Evolutionary conservation across 352 stramenopile species (phyloP).

Genomic region (Pythium vanterpoolii): DNA sequence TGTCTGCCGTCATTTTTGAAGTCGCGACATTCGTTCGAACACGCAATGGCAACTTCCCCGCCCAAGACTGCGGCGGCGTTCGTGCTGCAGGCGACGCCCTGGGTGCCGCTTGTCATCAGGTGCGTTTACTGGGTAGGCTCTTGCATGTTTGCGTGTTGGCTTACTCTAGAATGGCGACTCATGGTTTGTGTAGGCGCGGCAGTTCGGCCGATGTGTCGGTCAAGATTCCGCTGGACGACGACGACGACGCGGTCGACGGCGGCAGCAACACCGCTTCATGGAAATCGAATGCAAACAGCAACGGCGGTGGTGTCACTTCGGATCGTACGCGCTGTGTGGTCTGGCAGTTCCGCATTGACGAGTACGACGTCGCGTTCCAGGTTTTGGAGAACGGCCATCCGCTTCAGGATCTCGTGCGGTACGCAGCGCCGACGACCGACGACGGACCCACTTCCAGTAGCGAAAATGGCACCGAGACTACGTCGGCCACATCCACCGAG

Average conservation of each 20-base stretch:
- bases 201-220: slow-evolving; percentile 48
- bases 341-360: slow-evolving; percentile 62
- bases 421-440: slow-evolving; percentile 14
- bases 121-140: too few relatives aligned
- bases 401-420: slow-evolving; percentile 34
- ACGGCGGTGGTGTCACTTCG: not conserved
- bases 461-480: too few relatives aligned
- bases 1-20: not conserved
- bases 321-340: slow-evolving; percentile 6
- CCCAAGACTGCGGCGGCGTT: slow-evolving; percentile 35
- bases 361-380: slow-evolving; percentile 63
- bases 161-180: not conserved
- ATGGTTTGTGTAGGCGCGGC: slow-evolving; percentile 29
- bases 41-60: not conserved
- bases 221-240: slow-evolving; percentile 21
- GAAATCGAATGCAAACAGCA: not conserved
- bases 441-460: not conserved
- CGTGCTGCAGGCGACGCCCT: slow-evolving; percentile 53
- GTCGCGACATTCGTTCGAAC: not conserved
- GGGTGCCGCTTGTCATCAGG: slow-evolving; percentile 43
- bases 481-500: too few relatives aligned
- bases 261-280: not conserved
- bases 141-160: not conserved
- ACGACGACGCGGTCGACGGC: not conserved
- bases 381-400: slow-evolving; percentile 41